Conservation (phyloP, 1,284 basidiomycete species). For the Cutaneotrichosporon arboriforme region DNA sequence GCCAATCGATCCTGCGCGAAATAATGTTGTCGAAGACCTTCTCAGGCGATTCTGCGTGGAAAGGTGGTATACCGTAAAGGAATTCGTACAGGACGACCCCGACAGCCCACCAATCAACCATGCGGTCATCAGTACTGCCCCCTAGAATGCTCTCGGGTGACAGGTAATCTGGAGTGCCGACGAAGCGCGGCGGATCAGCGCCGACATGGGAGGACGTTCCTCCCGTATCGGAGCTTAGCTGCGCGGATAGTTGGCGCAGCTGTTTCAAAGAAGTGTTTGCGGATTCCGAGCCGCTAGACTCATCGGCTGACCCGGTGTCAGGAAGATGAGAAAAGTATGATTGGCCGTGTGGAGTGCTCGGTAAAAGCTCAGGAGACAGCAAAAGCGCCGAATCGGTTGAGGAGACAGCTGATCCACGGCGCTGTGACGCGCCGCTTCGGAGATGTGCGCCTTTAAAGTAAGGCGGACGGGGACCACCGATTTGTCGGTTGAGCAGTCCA, state of each 20-base stretch:
- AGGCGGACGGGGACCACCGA: conserved; percentile 62
- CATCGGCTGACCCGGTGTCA: conserved; percentile 56
- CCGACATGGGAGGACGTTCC: conserved; percentile 29
- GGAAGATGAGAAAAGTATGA: conserved; percentile 63
- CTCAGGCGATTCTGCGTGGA: conserved; percentile 94
- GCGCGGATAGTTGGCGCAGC: conserved; percentile 56
- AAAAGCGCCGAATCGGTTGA: conserved; percentile 49
- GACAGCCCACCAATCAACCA: conserved; percentile 98
- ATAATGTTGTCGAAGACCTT: conserved; percentile 98
- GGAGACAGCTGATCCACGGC: conserved; percentile 61
- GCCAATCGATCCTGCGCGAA: conserved; percentile 90
- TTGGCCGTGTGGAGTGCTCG: conserved; percentile 53
- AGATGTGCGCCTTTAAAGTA: conserved; percentile 44
- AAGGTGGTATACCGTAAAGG: conserved; percentile 92
- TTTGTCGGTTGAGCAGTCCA: conserved; percentile 93
- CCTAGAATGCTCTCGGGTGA: conserved; percentile 96
- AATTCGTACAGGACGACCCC: conserved; percentile 99
- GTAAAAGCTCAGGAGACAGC: conserved; percentile 47
- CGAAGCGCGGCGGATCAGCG: conserved; percentile 71
- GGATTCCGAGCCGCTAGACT: conserved; percentile 83
- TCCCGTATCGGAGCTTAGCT: conserved; percentile 47
- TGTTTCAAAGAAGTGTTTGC: conserved; percentile 69
- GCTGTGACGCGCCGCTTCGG: conserved; percentile 38
- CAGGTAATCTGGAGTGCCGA: conserved; percentile 94
- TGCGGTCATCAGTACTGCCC: conserved; percentile 87